Evolutionary conservation across 2,329 filamentous ascomycete genomes (phyloP), one percentile per base, ranked within the genome.

Genomic region (Corniculantispora saksenae): DNA sequence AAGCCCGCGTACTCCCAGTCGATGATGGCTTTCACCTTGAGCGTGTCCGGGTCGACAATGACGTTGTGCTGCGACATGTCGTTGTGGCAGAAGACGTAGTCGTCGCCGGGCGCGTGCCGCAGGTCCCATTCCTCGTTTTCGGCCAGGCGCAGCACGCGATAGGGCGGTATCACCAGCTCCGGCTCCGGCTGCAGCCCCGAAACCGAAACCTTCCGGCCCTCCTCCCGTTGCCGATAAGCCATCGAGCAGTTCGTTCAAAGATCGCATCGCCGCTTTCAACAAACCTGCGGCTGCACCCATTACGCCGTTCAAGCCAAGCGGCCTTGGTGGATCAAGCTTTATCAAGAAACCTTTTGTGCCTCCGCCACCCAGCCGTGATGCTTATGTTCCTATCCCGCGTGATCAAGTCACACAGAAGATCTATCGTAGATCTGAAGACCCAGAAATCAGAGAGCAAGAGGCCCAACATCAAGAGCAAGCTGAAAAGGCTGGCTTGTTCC

Each of bases 311-410:
- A 97, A 97, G 75, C 92, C 93, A 23, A 84, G 85, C 66, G 87
- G 87, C 2, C 79, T 90, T 40, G 83, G 86, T 66, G 81, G 85
- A 56, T 84, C 84, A 68, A 84, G 84, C 61, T 98, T 98, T 74
- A 89, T 99, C 78, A 97, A 94, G 84, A 98, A 98, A 79, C 93
- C 94, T 0, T 99, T 97, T 72, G 94, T 99, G 64, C 92, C 95
- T 3, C 93, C 95, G 60, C 95, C 95, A 21, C 95, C 95, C 0
- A 97, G 93, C 77, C 91, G 93, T 70, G 91, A 97, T 80, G 91
- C 94, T 27, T 99, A 92, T 73, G 85, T 99, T 12, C 92, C 95
- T 27, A 89, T 91, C 4, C 83, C 85, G 35, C 87, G 89, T 25
- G 91, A 95, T 67, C 79, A 85, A 19, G 89, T 90, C 1, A 85